Evolutionary conservation across 345 rosid genomes (phyloP), one percentile per base, ranked within the genome.

Genomic region (Brassica carinata): DNA sequence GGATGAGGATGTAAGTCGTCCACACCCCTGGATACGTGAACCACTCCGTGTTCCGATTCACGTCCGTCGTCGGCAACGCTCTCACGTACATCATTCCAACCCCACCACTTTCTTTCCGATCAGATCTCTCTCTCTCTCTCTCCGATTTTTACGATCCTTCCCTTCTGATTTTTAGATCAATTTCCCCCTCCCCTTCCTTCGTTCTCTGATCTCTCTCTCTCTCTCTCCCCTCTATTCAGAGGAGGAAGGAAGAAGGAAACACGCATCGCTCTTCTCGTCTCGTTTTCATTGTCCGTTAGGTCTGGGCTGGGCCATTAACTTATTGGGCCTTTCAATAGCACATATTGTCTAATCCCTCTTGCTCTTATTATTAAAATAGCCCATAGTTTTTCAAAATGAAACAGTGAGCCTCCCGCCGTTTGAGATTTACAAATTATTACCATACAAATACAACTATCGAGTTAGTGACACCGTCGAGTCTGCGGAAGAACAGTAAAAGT

Each of bases 21-120:
- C 96, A 92, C 0, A 92, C 97, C 4, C 96, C 97, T 0, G 94
- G 93, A 68, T 90, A 92, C 82, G 90, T 89, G 90, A 92, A 92
- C 93, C 92, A 92, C 84, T 89, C 96, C 9, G 94, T 92, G 84
- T 92, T 92, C 87, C 81, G 74, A 77, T 92, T 92, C 85, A 91
- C 91, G 88, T 92, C 96, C 88, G 96, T 84, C 81, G 97, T 81
- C 74, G 89, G 89, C 83, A 81, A 83, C 63, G 94, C 94, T 84
- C 83, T 80, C 23, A 92, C 96, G 69, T 90, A 92, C 86, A 92
- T 88, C 73, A 58, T 58, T 55, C 62, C 62, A 55, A 55, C 26
- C 11, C 62, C 26, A 23, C 26, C 26, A 23, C 26, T 23, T 23
- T 23, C 26, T 23, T 23, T 23, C 26, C 26, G 26, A 43, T 43